phyloP scores from a whole-genome alignment of 495 filamentous ascomycete genomes.

The Penicillium robsamsonii region DNA sequence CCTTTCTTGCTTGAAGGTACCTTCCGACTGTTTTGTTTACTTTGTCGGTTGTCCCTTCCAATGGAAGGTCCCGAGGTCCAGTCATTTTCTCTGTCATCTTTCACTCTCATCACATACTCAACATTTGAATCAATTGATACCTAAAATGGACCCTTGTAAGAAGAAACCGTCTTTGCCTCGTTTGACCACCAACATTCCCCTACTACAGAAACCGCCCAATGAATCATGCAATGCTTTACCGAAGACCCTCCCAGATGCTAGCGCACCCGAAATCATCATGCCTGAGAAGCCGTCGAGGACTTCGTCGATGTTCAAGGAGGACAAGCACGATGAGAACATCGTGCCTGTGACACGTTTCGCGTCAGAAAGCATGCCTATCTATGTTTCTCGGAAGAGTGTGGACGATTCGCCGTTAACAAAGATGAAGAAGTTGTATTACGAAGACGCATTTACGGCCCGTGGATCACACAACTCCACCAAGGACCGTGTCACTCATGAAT shows the following conservation, averaged over 20 bases:
- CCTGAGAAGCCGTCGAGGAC: slow-evolving; percentile 7
- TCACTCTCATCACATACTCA: background rate
- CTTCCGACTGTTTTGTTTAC: slow-evolving; percentile 10
- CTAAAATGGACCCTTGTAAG: slow-evolving; percentile 17
- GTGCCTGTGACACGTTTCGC: slow-evolving; percentile 7
- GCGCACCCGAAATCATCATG: slow-evolving; percentile 1
- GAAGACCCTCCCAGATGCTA: background rate
- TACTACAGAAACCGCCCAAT: background rate
- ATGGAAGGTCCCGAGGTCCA: background rate
- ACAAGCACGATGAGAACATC: slow-evolving; percentile 25
- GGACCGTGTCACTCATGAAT: slow-evolving; percentile 61
- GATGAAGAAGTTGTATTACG: slow-evolving; percentile 54
- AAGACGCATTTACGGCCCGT: slow-evolving; percentile 57
- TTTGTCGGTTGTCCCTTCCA: background rate
- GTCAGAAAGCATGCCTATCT: slow-evolving; percentile 16
- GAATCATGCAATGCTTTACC: slow-evolving; percentile 4
- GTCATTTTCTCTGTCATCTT: background rate
- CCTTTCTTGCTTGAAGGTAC: slow-evolving; percentile 29
- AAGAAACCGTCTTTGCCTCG: slow-evolving; percentile 20
- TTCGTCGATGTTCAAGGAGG: slow-evolving; percentile 30
- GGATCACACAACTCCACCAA: slow-evolving; percentile 50
- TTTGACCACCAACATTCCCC: slow-evolving; percentile 14
- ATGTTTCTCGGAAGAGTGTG: slow-evolving; percentile 12
- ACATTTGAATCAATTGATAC: background rate
- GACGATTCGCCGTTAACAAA: slow-evolving; percentile 28